Conservation (phyloP, 2,329 filamentous ascomycete genomes). For the Acephala macrosclerotiorum region DNA sequence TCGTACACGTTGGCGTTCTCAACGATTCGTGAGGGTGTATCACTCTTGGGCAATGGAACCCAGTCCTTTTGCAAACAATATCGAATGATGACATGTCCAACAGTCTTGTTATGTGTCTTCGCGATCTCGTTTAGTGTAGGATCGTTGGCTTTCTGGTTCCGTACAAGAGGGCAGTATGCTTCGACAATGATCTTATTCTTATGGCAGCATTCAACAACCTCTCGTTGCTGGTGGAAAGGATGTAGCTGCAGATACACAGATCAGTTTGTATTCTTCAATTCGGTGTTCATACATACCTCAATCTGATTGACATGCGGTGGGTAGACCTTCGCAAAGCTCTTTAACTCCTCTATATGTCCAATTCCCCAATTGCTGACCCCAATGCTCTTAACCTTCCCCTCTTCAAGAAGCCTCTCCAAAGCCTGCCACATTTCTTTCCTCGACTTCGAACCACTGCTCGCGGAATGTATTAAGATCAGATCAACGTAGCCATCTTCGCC, state of each 20-base stretch:
- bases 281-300: slow-evolving; percentile 59
- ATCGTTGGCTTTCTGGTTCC: slow-evolving; percentile 68
- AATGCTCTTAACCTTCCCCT: slow-evolving; percentile 69
- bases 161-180: slow-evolving; percentile 61
- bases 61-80: slow-evolving; percentile 75
- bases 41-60: slow-evolving; percentile 73
- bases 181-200: slow-evolving; percentile 58
- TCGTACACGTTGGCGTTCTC: slow-evolving; percentile 67
- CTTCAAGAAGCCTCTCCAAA: slow-evolving; percentile 65
- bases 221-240: slow-evolving; percentile 70
- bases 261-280: slow-evolving; percentile 67
- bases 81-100: slow-evolving; percentile 72
- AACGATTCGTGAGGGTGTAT: slow-evolving; percentile 62
- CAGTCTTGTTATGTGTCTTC: slow-evolving; percentile 64
- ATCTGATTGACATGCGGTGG: slow-evolving; percentile 77
- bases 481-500: slow-evolving; percentile 70
- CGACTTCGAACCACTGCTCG: slow-evolving; percentile 59
- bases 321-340: slow-evolving; percentile 68
- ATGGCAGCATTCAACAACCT: slow-evolving; percentile 57
- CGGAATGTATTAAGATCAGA: slow-evolving; percentile 73
- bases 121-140: slow-evolving; percentile 62
- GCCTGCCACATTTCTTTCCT: slow-evolving; percentile 71
- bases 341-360: slow-evolving; percentile 73
- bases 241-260: slow-evolving; percentile 71
- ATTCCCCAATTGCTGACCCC: slow-evolving; percentile 78